Conservation (phyloP, 2,329 filamentous ascomycete species). For the Dactylellina leptospora region DNA sequence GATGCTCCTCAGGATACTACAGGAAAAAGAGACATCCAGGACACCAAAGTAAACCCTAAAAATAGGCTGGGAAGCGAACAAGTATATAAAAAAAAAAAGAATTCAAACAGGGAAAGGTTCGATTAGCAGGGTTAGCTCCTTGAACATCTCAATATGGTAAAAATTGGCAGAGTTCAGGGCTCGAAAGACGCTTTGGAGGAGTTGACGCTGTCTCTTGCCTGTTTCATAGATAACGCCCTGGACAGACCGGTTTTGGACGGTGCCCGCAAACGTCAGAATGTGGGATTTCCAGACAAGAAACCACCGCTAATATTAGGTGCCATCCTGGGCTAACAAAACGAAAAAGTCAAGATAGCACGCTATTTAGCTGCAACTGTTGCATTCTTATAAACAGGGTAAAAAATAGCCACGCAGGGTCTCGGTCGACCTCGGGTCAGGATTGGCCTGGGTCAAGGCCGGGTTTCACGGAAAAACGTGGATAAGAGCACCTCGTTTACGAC, state of each 20-base stretch:
- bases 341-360: too few species aligned
- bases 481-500: too few species aligned
- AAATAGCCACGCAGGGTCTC: not conserved
- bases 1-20: slow-evolving; percentile 5
- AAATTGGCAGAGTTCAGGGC: slow-evolving; percentile 29
- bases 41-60: slow-evolving; percentile 24
- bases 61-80: slow-evolving; percentile 38
- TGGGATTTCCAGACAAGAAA: slow-evolving; percentile 18
- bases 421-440: not conserved
- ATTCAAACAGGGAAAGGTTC: slow-evolving; percentile 2
- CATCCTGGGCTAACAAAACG: too few species aligned
- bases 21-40: slow-evolving; percentile 1
- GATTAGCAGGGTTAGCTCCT: not conserved
- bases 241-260: slow-evolving; percentile 19
- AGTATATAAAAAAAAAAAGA: not conserved
- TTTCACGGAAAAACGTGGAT: too few species aligned
- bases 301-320: too few species aligned
- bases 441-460: not conserved
- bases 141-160: not conserved
- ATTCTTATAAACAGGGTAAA: not conserved
- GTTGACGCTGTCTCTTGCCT: slow-evolving; percentile 4
- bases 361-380: slow-evolving; percentile 7
- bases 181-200: not conserved
- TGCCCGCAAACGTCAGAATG: slow-evolving; percentile 33
- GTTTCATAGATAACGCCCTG: slow-evolving; percentile 36